Percentiles rank a stretch among this genome's conserved stretches.
Conservation (phyloP, 2,329 filamentous ascomycete genomes). For the Bipolaris bicolor region DNA sequence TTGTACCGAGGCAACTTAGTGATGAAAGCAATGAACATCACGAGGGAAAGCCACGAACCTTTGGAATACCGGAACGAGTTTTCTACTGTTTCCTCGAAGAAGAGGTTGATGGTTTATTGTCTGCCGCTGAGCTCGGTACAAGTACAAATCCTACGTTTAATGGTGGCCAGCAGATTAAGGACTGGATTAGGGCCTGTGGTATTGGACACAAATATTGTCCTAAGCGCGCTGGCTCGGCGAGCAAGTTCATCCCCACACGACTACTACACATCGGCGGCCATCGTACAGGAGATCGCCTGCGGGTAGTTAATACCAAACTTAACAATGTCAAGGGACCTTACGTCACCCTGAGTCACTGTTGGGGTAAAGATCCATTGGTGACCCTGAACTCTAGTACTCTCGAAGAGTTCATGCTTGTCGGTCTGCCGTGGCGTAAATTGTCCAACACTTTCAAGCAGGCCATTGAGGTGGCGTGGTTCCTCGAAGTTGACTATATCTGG, state of each 20-base stretch:
- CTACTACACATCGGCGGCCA: neutral
- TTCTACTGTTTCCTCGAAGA: conserved; percentile 13
- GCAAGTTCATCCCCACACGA: conserved; percentile 2
- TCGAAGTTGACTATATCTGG: conserved; percentile 31
- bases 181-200: conserved; percentile 11
- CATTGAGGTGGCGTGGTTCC: conserved; percentile 25
- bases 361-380: conserved; percentile 16
- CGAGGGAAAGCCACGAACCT: neutral
- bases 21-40: neutral
- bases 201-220: conserved; percentile 16
- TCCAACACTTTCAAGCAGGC: conserved; percentile 30
- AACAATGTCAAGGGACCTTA: conserved; percentile 21
- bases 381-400: conserved; percentile 2
- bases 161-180: conserved; percentile 15
- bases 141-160: conserved; percentile 8
- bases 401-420: conserved; percentile 1
- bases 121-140: conserved; percentile 5
- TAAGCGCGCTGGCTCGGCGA: conserved; percentile 6
- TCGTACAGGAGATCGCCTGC: conserved; percentile 3
- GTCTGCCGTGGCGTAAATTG: conserved; percentile 7
- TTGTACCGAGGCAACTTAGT: neutral
- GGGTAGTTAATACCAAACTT: conserved; percentile 14
- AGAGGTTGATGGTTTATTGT: conserved; percentile 2
- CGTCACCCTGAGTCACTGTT: conserved; percentile 30
- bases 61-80: conserved; percentile 9